These are phyloP conservation scores for Ustilago tritici DNA, from an alignment of 1,284 basidiomycete species.

Conservation along the genomic window DNA sequence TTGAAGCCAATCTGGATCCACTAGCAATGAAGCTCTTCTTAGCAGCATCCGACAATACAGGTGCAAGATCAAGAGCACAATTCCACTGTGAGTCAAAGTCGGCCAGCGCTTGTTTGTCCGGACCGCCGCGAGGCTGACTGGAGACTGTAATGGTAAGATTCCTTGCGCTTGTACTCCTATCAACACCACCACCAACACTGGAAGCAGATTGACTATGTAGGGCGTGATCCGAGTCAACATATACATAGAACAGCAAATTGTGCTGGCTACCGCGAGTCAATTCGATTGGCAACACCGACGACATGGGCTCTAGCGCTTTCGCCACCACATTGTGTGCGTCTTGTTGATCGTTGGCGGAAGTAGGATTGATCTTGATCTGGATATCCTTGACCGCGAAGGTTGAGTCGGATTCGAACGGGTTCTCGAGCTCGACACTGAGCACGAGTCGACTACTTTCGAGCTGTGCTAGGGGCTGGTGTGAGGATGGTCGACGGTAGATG, in stretches of 20 bases:
- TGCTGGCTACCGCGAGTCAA: constrained; percentile 39
- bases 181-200: neutral
- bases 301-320: constrained; percentile 17
- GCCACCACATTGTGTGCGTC: constrained; percentile 13
- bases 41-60: constrained; percentile 27
- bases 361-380: constrained; percentile 27
- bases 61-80: constrained; percentile 36
- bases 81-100: constrained; percentile 54
- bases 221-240: constrained; percentile 11
- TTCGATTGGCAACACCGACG: constrained; percentile 22
- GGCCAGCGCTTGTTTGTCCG: constrained; percentile 15
- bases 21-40: constrained; percentile 19
- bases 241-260: constrained; percentile 48
- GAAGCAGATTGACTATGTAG: neutral
- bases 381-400: constrained; percentile 34
- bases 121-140: constrained; percentile 16
- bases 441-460: constrained; percentile 32
- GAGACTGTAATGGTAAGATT: constrained; percentile 46
- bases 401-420: constrained; percentile 29
- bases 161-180: constrained; percentile 9
- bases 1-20: neutral
- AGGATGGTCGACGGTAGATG: constrained; percentile 10
- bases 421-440: constrained; percentile 57
- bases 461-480: constrained; percentile 7
- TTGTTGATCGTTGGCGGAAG: neutral